Conservation (phyloP, 2,329 filamentous ascomycete species). For the Polychaeton citri region DNA sequence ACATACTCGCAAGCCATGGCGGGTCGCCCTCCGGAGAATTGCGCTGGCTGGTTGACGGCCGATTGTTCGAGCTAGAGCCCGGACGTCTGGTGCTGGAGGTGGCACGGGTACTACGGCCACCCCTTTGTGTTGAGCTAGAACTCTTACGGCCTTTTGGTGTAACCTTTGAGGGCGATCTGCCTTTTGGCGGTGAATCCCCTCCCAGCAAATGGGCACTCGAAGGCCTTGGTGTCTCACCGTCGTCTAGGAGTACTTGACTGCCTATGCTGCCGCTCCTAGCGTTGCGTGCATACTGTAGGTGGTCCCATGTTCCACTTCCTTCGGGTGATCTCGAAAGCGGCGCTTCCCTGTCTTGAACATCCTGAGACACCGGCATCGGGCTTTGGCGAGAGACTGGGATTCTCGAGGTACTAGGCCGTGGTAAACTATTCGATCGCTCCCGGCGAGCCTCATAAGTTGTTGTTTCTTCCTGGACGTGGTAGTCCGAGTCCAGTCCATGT, state of each 20-base stretch:
- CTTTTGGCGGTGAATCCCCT: conserved; percentile 24
- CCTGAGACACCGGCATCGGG: conserved; percentile 58
- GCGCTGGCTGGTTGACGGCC: conserved; percentile 46
- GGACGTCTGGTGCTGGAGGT: background rate
- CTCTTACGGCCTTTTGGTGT: conserved; percentile 17
- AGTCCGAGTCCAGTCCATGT: background rate
- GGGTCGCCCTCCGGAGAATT: conserved; percentile 84
- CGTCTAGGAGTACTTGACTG: conserved; percentile 41
- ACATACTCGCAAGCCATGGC: conserved; percentile 88
- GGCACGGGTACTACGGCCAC: background rate
- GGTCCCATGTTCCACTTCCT: conserved; percentile 42
- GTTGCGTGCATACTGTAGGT: conserved; percentile 34
- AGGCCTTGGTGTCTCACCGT: conserved; percentile 29
- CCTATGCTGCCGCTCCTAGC: conserved; percentile 53
- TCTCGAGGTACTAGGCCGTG: conserved; percentile 48
- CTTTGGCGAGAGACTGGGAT: conserved; percentile 79
- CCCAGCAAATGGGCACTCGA: conserved; percentile 13
- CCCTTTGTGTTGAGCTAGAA: conserved; percentile 5
- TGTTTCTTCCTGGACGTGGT: background rate
- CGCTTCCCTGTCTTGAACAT: conserved; percentile 61
- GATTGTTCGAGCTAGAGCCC: conserved; percentile 12
- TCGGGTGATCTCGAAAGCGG: conserved; percentile 44
- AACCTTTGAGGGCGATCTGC: conserved; percentile 25
- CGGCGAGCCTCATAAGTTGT: background rate
- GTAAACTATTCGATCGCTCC: background rate